Conservation (phyloP, 805 yeast genomes). For the Starmera caribaea region DNA sequence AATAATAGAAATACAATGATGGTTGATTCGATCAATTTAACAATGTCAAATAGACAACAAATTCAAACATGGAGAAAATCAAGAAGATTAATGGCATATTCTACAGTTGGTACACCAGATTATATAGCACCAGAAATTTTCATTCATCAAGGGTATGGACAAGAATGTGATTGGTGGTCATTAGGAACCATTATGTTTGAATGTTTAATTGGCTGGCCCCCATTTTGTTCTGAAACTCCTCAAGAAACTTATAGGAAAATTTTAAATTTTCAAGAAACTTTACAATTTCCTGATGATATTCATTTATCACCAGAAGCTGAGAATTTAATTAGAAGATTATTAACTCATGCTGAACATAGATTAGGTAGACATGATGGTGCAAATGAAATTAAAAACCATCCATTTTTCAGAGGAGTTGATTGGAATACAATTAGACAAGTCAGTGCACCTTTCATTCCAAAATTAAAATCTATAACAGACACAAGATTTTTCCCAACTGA, state of each 20-base stretch:
- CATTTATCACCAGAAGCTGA: conserved; percentile 88
- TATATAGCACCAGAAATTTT: conserved; percentile 97
- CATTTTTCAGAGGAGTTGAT: conserved; percentile 76
- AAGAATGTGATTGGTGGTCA: conserved; percentile 98
- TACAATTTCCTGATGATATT: conserved; percentile 76
- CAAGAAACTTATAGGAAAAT: conserved; percentile 93
- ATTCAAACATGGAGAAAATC: conserved; percentile 62
- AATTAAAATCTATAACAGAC: conserved; percentile 84
- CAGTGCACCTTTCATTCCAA: conserved; percentile 93
- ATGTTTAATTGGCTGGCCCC: conserved; percentile 94
- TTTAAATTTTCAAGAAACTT: conserved; percentile 83
- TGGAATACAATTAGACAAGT: conserved; percentile 64
- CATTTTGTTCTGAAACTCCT: conserved; percentile 87
- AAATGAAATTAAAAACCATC: conserved; percentile 68
- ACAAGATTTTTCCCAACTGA: conserved; percentile 98
- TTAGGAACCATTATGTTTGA: conserved; percentile 96
- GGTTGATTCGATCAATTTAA: conserved; percentile 91
- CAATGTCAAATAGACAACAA: conserved; percentile 89
- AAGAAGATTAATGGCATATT: conserved; percentile 83
- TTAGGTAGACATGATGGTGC: conserved; percentile 47
- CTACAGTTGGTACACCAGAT: conserved; percentile 98
- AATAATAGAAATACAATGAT: conserved; percentile 63
- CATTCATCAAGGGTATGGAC: conserved; percentile 80
- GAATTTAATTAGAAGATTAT: conserved; percentile 78
- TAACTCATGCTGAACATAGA: conserved; percentile 81